Percentiles rank a stretch among this genome's conserved stretches.
Conservation (phyloP, 805 yeast species). For the Kazachstania taianensis region DNA sequence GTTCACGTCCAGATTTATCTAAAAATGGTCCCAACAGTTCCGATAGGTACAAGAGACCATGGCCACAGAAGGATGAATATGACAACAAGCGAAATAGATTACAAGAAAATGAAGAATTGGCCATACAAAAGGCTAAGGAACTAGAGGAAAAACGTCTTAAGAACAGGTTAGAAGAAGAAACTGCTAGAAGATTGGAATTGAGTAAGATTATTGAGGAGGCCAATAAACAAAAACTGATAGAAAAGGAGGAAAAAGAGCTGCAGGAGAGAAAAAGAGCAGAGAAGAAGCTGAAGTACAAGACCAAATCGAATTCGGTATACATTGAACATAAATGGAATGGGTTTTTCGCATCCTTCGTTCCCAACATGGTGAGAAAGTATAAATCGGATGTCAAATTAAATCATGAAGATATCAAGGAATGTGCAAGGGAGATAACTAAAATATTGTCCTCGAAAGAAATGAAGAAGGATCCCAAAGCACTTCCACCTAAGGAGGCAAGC, state of each 20-base stretch:
- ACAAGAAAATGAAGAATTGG: slow-evolving; percentile 17
- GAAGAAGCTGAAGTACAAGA: slow-evolving; percentile 13
- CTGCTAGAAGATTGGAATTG: slow-evolving; percentile 17
- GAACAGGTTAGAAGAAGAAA: slow-evolving; percentile 18
- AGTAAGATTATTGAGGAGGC: slow-evolving; percentile 13
- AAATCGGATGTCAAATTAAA: slow-evolving; percentile 46
- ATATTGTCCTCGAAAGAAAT: slow-evolving; percentile 58
- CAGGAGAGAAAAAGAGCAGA: slow-evolving; percentile 18
- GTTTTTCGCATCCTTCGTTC: slow-evolving; percentile 63
- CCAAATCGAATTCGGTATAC: slow-evolving; percentile 9
- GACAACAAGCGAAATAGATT: slow-evolving; percentile 19
- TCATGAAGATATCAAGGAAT: slow-evolving; percentile 60
- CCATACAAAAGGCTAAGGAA: slow-evolving; percentile 15
- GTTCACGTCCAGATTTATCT: neutral
- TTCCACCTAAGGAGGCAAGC: slow-evolving; percentile 47
- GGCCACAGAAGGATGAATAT: neutral
- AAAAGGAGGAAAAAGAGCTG: slow-evolving; percentile 12
- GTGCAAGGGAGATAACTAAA: slow-evolving; percentile 71
- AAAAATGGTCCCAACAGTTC: neutral
- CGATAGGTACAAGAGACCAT: neutral
- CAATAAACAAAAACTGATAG: slow-evolving; percentile 21
- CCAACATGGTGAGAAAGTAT: slow-evolving; percentile 63
- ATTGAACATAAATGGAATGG: slow-evolving; percentile 30
- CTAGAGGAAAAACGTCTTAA: slow-evolving; percentile 19
- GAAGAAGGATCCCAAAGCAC: slow-evolving; percentile 24